Evolutionary conservation across 2,329 filamentous ascomycete species (phyloP), one percentile per base, ranked within the genome.

Genomic region (Phialophora verrucosa): DNA sequence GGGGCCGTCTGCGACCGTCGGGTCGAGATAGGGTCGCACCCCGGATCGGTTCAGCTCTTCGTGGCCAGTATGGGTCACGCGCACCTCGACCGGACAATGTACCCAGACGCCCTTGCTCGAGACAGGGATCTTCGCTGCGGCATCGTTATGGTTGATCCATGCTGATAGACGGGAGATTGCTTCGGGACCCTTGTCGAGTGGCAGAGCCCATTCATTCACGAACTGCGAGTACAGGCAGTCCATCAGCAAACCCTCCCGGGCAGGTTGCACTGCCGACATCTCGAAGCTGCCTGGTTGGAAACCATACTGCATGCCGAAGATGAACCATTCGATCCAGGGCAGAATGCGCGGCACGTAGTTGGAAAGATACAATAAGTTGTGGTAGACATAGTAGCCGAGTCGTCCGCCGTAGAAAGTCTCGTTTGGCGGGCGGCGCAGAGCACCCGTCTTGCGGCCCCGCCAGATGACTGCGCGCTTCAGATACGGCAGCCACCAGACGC

Each of bases 211-310:
- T 77, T 99, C 95, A 77, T 99, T 97, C 71, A 99, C 95, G 74
- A 92, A 97, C 76, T 99, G 95, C n/a, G 91, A 94, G 82, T 97
- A 99, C 5, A 98, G 86, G 75, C 95, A 99, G 81, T 99, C 95
- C 91, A 99, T 94, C 60, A 97, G 84, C 54, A 98, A 85, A 12
- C 93, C 94, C 70, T 90, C 83, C 66, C 90, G 88, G 69, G 90
- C 91, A 25, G 90, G 88, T 78, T 97, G 91, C 20, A 97, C 87
- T 5, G 90, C 94, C n/a, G 85, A 83, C 49, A 88, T 90, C 60
- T 84, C 84, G 2, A 84, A 85, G 58, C 88, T 88, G 67, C 91
- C 86, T 38, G 77, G 73, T 42, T 83, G 83, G 83, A 97, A 97
- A 59, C 94, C 94, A 77, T 97, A 98, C 78, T 98, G 93, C 91